Conservation (phyloP, 2,329 filamentous ascomycete genomes). For the Xylaria sp. region DNA sequence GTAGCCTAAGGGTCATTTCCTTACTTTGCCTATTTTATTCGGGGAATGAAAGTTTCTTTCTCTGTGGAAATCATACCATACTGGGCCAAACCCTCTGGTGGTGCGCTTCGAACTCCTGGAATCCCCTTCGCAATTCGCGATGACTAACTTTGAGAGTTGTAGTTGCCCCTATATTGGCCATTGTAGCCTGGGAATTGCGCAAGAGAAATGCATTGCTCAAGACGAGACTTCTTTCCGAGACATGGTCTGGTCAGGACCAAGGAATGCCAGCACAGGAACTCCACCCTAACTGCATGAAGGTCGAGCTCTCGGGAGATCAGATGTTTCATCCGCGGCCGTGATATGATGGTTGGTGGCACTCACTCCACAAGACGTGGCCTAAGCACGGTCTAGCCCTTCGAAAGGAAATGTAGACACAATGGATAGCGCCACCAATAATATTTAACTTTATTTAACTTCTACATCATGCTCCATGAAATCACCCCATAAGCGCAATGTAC, state of each 20-base stretch:
- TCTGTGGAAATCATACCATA: background rate
- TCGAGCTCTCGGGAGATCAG: slow-evolving; percentile 6
- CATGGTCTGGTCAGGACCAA: background rate
- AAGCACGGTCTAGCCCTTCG: background rate
- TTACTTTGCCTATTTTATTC: background rate
- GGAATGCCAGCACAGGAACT: background rate
- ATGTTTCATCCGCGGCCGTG: background rate
- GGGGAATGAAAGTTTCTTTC: background rate
- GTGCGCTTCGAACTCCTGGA: background rate
- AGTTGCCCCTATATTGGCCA: slow-evolving; percentile 25
- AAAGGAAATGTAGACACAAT: background rate
- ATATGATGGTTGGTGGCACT: background rate
- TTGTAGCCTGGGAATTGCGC: slow-evolving; percentile 35
- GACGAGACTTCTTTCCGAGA: background rate
- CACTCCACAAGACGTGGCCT: too few relatives aligned
- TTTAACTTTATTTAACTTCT: background rate
- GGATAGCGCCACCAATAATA: background rate
- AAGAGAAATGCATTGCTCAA: slow-evolving; percentile 11
- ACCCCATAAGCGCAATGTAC: background rate
- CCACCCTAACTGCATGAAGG: background rate
- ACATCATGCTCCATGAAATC: background rate
- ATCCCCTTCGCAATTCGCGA: background rate
- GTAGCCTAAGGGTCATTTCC: background rate
- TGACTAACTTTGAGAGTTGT: background rate
- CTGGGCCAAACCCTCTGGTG: background rate